These are phyloP conservation scores for Alternaria brassicae DNA, from an alignment of 2,329 filamentous ascomycete species.

Conservation along the genomic window DNA sequence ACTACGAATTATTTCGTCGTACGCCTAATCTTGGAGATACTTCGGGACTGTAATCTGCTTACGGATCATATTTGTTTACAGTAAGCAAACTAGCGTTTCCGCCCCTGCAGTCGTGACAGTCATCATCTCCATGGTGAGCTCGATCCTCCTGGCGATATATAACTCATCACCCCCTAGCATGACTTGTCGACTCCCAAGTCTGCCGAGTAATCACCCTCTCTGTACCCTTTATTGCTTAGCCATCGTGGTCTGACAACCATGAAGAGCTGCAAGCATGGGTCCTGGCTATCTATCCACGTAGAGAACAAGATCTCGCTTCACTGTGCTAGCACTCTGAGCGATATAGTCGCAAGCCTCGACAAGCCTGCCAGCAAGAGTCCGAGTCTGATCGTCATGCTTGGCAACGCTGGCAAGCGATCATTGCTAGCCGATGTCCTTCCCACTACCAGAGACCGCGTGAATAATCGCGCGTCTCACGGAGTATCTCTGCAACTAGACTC, in stretches of 20 bases:
- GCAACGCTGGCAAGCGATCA: background rate
- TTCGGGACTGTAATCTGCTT: background rate
- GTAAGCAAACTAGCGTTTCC: background rate
- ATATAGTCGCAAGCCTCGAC: constrained; percentile 3
- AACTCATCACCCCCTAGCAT: background rate
- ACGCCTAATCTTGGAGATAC: background rate
- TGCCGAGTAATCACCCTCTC: background rate
- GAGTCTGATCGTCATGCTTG: constrained; percentile 1
- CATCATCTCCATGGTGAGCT: background rate
- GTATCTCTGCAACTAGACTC: constrained; percentile 1
- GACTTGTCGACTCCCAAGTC: background rate
- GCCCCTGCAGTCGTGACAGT: background rate
- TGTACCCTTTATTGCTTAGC: background rate
- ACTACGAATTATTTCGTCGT: background rate
- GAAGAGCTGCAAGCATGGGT: background rate
- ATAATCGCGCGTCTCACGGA: background rate
- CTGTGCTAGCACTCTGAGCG: background rate
- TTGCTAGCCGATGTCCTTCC: background rate
- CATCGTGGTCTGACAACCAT: background rate
- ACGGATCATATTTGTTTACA: background rate
- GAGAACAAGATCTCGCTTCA: background rate
- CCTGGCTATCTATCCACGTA: background rate
- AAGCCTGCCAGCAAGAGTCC: background rate
- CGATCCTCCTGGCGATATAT: background rate
- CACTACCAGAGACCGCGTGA: background rate